Evolutionary conservation across 1,284 basidiomycete genomes (phyloP), one percentile per base, ranked within the genome.

Genomic region (Irpex sp.): DNA sequence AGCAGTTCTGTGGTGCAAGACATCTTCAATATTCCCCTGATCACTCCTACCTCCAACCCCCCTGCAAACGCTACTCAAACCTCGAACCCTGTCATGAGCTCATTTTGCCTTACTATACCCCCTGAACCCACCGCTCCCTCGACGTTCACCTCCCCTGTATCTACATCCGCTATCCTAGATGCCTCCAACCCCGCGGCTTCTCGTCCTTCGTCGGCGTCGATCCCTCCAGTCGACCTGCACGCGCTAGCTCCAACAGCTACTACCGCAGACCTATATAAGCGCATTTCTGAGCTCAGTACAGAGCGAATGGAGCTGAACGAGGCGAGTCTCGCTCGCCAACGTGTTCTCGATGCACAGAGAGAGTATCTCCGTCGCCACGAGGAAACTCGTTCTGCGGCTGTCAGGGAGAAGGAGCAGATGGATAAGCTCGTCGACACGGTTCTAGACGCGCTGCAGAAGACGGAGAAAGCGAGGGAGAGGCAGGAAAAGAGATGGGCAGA

Each of bases 381-480:
- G 12, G 69, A 71, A 52, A 63, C 65, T 28, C 36, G 60, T 16
- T 68, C 63, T 4, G 66, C 67, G 1, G 45, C 58, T 4, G 63
- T 64, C 49, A 61, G 68, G 9, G 64, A 67, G 62, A 61, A 63
- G 58, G 65, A 67, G 14, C 69, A 71, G 56, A 63, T 61, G 18
- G 54, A 51, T 23, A 59, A 58, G 10, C 58, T 66, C 3, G 58
- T 62, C 28, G 28, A 63, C 45, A 57, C 58, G n/a, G 63, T 54
- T 10, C 64, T 65, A 16, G 42, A 61, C 4, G 63, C 61, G n/a
- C 64, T 69, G 33, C 61, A 60, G 16, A 65, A 63, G 28, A 39
- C 65, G 37, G 63, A 62, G 19, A 19, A 21, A 9, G 37, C 68
- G 52, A 45, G 58, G 21, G 49, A 48, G 8, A 61, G 61, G 14